These are phyloP conservation scores for Diversispora epigaea DNA, from an alignment of 192 early-diverging fungal species.

Conservation along the genomic window DNA sequence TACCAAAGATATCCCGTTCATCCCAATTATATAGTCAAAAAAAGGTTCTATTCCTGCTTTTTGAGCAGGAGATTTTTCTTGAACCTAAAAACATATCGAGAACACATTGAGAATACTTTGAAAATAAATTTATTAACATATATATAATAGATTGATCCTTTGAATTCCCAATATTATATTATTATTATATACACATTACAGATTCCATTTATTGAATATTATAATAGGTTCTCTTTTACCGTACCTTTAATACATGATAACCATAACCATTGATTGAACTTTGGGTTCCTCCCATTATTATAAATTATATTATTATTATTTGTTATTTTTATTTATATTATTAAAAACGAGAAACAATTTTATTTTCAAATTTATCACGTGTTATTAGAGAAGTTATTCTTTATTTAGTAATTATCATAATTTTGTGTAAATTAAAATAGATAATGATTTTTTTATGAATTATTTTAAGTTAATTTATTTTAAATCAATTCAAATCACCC, in stretches of 20 bases:
- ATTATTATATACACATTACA: no score
- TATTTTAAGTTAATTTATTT: background rate
- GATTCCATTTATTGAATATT: no score
- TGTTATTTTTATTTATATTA: no score
- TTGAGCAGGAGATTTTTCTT: conserved; percentile 65
- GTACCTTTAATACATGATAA: conserved; percentile 69
- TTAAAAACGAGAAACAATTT: no score
- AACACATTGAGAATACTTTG: background rate
- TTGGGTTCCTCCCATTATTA: conserved; percentile 30
- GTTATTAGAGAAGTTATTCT: no score
- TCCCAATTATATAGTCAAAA: conserved; percentile 70
- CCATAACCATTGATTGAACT: conserved; percentile 43
- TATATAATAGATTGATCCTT: background rate
- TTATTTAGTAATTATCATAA: no score
- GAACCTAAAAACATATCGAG: conserved; percentile 45
- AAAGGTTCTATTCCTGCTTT: conserved; percentile 67
- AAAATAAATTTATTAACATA: no score
- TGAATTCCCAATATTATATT: background rate
- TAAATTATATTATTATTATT: no score
- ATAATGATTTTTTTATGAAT: no score
- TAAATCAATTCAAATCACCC: background rate
- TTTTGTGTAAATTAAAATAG: no score
- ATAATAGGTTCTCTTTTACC: background rate
- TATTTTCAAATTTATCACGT: no score
- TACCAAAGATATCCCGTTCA: conserved; percentile 59